Evolutionary conservation across 2,329 filamentous ascomycete species (phyloP).

Genomic region (Epicoccum sorghinum): DNA sequence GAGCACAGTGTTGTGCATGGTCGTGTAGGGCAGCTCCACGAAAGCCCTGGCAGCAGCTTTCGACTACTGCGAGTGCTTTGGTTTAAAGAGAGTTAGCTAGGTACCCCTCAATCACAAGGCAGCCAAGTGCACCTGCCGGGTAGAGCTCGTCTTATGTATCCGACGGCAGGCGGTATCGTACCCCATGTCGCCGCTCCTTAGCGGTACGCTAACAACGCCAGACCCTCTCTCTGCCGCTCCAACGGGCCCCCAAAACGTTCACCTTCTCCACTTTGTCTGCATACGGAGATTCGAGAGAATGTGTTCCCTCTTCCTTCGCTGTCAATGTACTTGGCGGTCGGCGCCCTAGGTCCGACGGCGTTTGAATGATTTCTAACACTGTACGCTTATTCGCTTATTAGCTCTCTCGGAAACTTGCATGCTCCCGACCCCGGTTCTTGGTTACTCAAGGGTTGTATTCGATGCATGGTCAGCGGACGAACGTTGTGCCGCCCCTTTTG

Average conservation of each 20-base stretch:
- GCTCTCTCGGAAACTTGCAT: too few species aligned
- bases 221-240: conserved; percentile 9
- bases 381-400: too few species aligned
- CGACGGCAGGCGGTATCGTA: conserved; percentile 5
- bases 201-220: conserved; percentile 2
- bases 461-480: background rate
- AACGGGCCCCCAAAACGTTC: background rate
- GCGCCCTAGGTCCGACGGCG: too few species aligned
- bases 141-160: background rate
- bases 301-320: background rate
- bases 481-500: background rate
- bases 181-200: conserved; percentile 6
- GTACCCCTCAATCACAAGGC: background rate
- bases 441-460: too few species aligned
- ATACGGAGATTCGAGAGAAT: background rate
- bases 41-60: background rate
- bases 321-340: background rate
- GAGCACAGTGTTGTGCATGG: conserved; percentile 38
- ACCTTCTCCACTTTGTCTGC: background rate
- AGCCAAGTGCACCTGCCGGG: background rate
- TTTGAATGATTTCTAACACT: too few species aligned
- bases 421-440: too few species aligned
- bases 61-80: background rate
- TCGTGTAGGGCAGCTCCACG: conserved; percentile 1
- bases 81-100: background rate